Conservation (phyloP, 2,329 filamentous ascomycete genomes). For the Diaporthe ilicicola region DNA sequence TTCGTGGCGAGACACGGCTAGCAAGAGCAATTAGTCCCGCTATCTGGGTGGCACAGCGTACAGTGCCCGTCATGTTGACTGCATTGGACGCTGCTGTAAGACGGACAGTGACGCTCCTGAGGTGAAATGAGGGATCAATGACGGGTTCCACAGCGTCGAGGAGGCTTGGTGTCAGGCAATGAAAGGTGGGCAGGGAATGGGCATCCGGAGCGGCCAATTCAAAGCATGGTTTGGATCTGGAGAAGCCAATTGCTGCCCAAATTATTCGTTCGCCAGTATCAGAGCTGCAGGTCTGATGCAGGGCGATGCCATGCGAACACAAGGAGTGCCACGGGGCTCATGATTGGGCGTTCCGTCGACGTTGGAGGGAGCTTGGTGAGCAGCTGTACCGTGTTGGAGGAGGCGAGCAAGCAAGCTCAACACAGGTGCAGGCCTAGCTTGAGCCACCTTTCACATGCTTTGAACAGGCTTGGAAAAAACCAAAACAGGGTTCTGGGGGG, state of each 20-base stretch:
- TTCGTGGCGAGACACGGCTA: background rate
- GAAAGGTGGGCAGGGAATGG: slow-evolving; percentile 7
- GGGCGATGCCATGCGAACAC: slow-evolving; percentile 20
- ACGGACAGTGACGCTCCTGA: slow-evolving; percentile 5
- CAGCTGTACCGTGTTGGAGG: background rate
- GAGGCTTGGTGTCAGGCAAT: background rate
- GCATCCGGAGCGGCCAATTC: slow-evolving; percentile 7
- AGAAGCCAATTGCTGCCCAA: slow-evolving; percentile 14
- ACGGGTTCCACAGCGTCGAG: background rate
- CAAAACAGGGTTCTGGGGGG: background rate
- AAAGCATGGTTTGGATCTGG: background rate
- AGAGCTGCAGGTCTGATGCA: slow-evolving; percentile 21
- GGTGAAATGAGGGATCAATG: background rate
- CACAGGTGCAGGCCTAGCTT: background rate
- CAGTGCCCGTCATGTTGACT: background rate
- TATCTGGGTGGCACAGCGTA: background rate
- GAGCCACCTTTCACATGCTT: slow-evolving; percentile 27
- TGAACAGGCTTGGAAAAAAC: slow-evolving; percentile 5
- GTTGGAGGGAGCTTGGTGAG: background rate
- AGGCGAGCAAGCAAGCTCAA: background rate
- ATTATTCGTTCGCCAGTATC: background rate
- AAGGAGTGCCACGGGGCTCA: background rate
- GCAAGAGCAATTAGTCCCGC: background rate
- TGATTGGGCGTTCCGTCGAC: slow-evolving; percentile 12
- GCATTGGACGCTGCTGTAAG: background rate